Conservation (phyloP, 257 asterid species). For the Craterostigma plantagineum region DNA sequence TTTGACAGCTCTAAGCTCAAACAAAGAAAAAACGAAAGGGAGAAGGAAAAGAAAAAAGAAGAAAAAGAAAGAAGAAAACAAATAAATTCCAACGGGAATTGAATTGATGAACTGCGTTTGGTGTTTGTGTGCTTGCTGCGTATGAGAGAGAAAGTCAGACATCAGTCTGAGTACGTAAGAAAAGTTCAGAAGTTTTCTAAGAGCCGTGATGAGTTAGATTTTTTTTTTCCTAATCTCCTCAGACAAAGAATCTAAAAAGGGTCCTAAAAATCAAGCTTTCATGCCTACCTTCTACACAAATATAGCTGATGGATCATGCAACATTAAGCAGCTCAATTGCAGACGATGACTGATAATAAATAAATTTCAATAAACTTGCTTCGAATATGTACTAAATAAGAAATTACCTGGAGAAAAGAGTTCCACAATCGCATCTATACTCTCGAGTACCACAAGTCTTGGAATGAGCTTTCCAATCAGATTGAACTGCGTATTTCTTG, state of each 20-base stretch:
- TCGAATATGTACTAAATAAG: not conserved
- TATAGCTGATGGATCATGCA: not conserved
- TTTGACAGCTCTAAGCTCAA: conserved; percentile 28
- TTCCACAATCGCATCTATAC: conserved; percentile 71
- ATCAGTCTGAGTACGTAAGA: no score
- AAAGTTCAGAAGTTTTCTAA: no score
- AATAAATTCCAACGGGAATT: conserved; percentile 7
- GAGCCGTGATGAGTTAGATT: no score
- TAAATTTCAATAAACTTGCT: not conserved
- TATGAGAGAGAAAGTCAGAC: no score
- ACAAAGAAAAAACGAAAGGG: conserved; percentile 27
- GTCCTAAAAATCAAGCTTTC: no score
- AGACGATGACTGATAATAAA: not conserved
- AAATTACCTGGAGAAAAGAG: conserved; percentile 55
- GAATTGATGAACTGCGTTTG: not conserved
- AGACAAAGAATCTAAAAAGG: no score
- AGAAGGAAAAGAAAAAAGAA: not conserved
- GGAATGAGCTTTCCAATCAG: conserved; percentile 74
- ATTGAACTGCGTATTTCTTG: conserved; percentile 68
- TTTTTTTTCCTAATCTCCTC: no score
- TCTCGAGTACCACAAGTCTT: conserved; percentile 71
- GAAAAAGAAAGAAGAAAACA: no score
- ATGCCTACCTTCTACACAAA: no score
- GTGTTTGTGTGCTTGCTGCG: no score
- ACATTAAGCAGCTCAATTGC: no score